Evolutionary conservation across 768 basidiomycete species (phyloP), one percentile per base, ranked within the genome.

Genomic region (Suillus occidentalis): DNA sequence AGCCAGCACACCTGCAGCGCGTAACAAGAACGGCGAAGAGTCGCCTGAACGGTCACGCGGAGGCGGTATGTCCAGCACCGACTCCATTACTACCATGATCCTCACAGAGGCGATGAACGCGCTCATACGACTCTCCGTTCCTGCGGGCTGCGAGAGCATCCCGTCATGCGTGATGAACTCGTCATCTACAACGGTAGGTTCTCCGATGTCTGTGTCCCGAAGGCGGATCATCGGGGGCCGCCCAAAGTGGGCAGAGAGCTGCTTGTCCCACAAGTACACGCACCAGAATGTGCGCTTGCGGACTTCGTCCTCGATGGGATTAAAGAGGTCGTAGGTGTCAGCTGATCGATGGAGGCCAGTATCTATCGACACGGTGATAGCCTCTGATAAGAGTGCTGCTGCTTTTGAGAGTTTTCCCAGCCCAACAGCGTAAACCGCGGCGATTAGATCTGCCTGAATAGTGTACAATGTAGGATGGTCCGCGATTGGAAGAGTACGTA

Each of bases 211-310:
- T 76, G 94, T 95, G 73, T 97, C 95, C 67, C 92, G 84, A 66
- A 96, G 77, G 55, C 94, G 85, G 69, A 97, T 83, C 82, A 95
- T 85, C 3, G 94, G 88, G 39, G 95, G 95, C 31, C 95, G 83
- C 31, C 95, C 95, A 74, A 97, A 96, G 76, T 94, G 90, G 64
- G 92, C 90, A 13, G 87, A 82, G 8, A 95, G 87, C 72, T 96
- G 95, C 78, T 97, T 97, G 78, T 97, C 95, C 95, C 95, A 97
- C 59, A 93, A 84, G 77, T 97, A 97, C 34, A 96, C 93, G 65
- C 93, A 93, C 94, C 95, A 97, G 76, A 97, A 97, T 0, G 95
- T 97, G 69, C 95, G 88, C 77, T 96, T 97, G 64, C 95, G 86
- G 36, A 95, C 88, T 75, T 97, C 94, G 66, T 92, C 90, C 75